Base-by-base conservation (phyloP, 352 stramenopile species). In the Phytophthora pluvialis region DNA sequence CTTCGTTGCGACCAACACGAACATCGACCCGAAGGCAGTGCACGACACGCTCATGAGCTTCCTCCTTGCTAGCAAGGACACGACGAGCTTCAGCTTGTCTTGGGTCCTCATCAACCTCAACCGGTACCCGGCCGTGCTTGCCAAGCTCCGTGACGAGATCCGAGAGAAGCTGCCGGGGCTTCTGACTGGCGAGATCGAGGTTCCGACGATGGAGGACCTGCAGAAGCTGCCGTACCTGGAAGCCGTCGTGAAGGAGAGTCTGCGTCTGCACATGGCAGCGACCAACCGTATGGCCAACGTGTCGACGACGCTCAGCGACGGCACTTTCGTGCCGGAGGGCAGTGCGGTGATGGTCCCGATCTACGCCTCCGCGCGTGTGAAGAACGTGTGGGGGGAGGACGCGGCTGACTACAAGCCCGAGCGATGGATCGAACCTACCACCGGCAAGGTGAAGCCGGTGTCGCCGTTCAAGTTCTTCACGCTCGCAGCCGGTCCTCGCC, bases 31-130 rank as follows among this genome's bases (percentile, higher is more conserved):
- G 18, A 57, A 80, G 8, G 55, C 70, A 29, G 48, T 92, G 4
- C 83, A 78, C 11, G 83, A 94, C 69, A 80, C 91, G 26, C 70
- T 81, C 10, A 68, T 92, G 29, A 93, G 83, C 52, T 92, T 95
- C 53, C 80, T 97, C 36, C 64, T 88, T 7, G 81, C 73, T 8
- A 79, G 83, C 10, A 77, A 86, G 3, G 83, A 91, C 49, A 95
- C 86, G 4, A 93, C 86, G 6, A 77, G 81, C 3, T 78, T 78
- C 43, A 86, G 67, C 9, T 71, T 96, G 48, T 59, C 72, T 7
- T 97, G 83, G 82, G 80, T 93, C 49, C 44, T 96, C 21, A 65
- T 93, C 48, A 83, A 89, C 67, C 75, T 96, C 47, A 87, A 84
- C 45, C 79, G 75, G 0, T 67, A 94, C 28, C 88, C 85, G 5